These are phyloP conservation scores for Penicillium lagena DNA, from an alignment of 495 filamentous ascomycete species.

Conservation along the genomic window DNA sequence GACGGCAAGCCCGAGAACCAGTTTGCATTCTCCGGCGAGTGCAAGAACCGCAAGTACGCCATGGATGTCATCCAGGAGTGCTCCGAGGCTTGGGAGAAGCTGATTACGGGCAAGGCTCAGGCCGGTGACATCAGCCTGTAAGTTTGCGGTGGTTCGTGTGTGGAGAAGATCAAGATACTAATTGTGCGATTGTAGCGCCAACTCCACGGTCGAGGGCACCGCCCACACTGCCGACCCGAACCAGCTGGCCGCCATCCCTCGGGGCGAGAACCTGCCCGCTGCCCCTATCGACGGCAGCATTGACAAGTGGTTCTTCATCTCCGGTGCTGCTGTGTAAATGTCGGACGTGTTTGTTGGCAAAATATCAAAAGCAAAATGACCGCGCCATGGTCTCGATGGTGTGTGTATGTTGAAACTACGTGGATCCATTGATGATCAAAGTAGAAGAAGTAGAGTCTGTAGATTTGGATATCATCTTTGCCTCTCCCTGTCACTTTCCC, in stretches of 20 bases:
- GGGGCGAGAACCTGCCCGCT: slow-evolving; percentile 65
- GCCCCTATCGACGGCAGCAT: slow-evolving; percentile 93
- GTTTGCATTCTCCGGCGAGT: slow-evolving; percentile 99
- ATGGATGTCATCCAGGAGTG: slow-evolving; percentile 93
- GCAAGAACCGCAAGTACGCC: slow-evolving; percentile 99
- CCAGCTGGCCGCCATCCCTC: slow-evolving; percentile 65
- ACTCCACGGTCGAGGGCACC: slow-evolving; percentile 67
- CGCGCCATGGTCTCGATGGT: slow-evolving; percentile 1
- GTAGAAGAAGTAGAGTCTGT: no score
- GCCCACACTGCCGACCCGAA: slow-evolving; percentile 54
- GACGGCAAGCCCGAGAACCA: slow-evolving; percentile 99
- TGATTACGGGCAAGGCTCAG: slow-evolving; percentile 81
- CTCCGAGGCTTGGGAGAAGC: slow-evolving; percentile 91
- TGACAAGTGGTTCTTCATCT: slow-evolving; percentile 99
- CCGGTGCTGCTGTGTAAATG: slow-evolving; percentile 81
- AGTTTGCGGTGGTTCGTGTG: slow-evolving; percentile 23
- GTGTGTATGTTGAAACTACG: slow-evolving; percentile 6
- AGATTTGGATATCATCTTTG: no score
- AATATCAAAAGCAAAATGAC: slow-evolving; percentile 17
- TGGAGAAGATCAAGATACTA: no score
- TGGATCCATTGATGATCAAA: neutral
- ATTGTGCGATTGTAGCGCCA: slow-evolving; percentile 50
- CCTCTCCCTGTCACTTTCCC: no score
- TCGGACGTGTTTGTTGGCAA: slow-evolving; percentile 1
- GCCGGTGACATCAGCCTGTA: slow-evolving; percentile 76